A percentile compares a stretch with the other conserved stretches of the same genome.
phyloP scores from a whole-genome alignment of 1,139 yeast genomes.

The Yamadazyma membranifaciens region DNA sequence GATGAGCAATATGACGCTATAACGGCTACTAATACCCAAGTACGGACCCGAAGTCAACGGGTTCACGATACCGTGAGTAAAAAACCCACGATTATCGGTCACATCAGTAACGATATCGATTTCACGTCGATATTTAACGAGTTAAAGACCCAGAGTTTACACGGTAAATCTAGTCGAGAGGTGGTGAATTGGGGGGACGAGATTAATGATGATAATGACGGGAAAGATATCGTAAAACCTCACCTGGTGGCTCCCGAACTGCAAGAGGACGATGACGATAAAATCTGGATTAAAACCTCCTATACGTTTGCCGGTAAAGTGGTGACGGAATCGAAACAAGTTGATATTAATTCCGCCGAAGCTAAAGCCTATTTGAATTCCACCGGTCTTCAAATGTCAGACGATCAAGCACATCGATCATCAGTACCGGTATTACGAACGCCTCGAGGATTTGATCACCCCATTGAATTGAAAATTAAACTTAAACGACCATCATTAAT shows the following conservation, averaged over 20 bases:
- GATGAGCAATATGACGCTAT: conserved; percentile 31
- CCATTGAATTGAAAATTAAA: conserved; percentile 32
- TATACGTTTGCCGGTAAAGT: conserved; percentile 90
- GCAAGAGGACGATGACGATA: conserved; percentile 21
- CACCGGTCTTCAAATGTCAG: conserved; percentile 20
- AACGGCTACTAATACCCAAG: conserved; percentile 32
- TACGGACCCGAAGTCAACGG: conserved; percentile 39
- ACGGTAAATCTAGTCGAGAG: conserved; percentile 5
- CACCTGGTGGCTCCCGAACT: too few relatives aligned
- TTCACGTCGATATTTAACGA: conserved; percentile 36
- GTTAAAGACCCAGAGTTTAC: conserved; percentile 19
- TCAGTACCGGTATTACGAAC: conserved; percentile 38
- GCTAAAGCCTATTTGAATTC: conserved; percentile 78
- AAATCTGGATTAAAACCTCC: conserved; percentile 69
- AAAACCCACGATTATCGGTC: conserved; percentile 28
- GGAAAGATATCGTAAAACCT: conserved; percentile 9
- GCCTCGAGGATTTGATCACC: conserved; percentile 32
- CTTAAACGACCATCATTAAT: conserved; percentile 74
- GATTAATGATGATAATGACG: conserved; percentile 19
- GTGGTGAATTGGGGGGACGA: conserved; percentile 2
- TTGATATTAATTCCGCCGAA: conserved; percentile 76
- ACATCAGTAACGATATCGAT: conserved; percentile 26
- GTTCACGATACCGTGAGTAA: conserved; percentile 16
- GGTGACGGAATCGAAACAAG: conserved; percentile 73
- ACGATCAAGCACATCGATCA: conserved; percentile 20